Percentiles rank a stretch among this genome's conserved stretches.
These are phyloP conservation scores for Cladophialophora yegresii DNA, from an alignment of 2,329 filamentous ascomycete genomes.

Conservation along the genomic window DNA sequence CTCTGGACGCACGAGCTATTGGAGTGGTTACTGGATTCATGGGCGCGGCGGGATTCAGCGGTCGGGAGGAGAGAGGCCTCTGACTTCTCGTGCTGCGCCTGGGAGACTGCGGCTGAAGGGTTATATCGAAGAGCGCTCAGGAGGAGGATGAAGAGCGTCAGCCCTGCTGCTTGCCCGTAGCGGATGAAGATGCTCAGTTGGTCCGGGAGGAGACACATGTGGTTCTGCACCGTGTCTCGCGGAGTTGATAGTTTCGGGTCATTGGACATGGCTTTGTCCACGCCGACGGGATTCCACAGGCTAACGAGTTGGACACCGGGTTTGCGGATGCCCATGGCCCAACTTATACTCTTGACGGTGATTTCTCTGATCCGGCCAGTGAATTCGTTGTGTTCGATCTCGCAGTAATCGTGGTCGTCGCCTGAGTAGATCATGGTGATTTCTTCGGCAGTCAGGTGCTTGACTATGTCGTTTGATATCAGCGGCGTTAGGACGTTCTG, in stretches of 20 bases:
- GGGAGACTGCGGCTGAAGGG: slow-evolving; percentile 36
- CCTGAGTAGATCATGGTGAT: slow-evolving; percentile 87
- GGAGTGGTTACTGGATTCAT: slow-evolving; percentile 36
- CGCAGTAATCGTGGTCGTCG: slow-evolving; percentile 98
- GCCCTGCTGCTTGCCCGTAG: slow-evolving; percentile 66
- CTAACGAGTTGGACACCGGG: slow-evolving; percentile 88
- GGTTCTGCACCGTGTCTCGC: slow-evolving; percentile 72
- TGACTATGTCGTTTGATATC: slow-evolving; percentile 73
- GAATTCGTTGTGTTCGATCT: slow-evolving; percentile 73
- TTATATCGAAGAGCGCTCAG: slow-evolving; percentile 29
- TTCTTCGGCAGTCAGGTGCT: slow-evolving; percentile 68
- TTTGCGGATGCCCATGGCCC: slow-evolving; percentile 90
- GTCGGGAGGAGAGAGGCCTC: slow-evolving; percentile 37
- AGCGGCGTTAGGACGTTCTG: slow-evolving; percentile 84
- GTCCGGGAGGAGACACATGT: slow-evolving; percentile 86
- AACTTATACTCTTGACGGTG: slow-evolving; percentile 91
- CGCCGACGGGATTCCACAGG: slow-evolving; percentile 86
- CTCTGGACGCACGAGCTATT: slow-evolving; percentile 29
- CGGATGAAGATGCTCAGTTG: slow-evolving; percentile 80
- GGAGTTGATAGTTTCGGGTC: slow-evolving; percentile 35
- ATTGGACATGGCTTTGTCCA: slow-evolving; percentile 42
- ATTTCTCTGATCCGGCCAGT: slow-evolving; percentile 71
- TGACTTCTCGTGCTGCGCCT: slow-evolving; percentile 37
- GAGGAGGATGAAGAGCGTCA: slow-evolving; percentile 52
- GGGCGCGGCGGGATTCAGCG: slow-evolving; percentile 40